Percentiles rank a stretch among this genome's conserved stretches.
Conservation (phyloP, 2,329 filamentous ascomycete species). For the Dichotomopilus funicola region DNA sequence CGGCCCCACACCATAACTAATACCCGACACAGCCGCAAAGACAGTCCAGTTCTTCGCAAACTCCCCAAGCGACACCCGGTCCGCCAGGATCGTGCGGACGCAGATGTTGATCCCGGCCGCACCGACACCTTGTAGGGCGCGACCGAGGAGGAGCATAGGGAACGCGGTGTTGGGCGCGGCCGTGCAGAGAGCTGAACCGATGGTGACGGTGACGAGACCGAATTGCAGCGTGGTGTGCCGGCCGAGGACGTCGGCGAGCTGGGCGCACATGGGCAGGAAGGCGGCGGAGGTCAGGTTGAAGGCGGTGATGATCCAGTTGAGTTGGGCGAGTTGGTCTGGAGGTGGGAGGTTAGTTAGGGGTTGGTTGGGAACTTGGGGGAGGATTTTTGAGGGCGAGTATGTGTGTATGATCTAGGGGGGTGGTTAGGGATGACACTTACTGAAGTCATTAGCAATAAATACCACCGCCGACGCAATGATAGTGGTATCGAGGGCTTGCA, state of each 20-base stretch:
- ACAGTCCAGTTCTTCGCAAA: conserved; percentile 57
- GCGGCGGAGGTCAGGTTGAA: conserved; percentile 64
- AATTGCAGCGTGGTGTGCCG: conserved; percentile 53
- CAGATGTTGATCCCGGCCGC: conserved; percentile 56
- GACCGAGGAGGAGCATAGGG: conserved; percentile 54
- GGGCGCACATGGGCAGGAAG: conserved; percentile 60
- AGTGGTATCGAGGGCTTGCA: conserved; percentile 58
- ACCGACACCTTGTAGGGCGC: conserved; percentile 56
- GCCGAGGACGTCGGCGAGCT: conserved; percentile 59
- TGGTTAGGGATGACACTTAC: conserved; percentile 32
- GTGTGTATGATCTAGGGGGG: neutral
- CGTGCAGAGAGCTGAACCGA: conserved; percentile 57
- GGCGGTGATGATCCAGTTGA: conserved; percentile 64
- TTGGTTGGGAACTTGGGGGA: neutral
- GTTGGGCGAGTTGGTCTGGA: conserved; percentile 46
- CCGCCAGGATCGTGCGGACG: conserved; percentile 57
- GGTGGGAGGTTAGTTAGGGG: neutral
- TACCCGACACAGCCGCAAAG: conserved; percentile 53
- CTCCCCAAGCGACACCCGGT: conserved; percentile 55
- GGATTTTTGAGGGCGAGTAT: neutral
- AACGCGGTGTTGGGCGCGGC: conserved; percentile 48
- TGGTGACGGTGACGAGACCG: conserved; percentile 49
- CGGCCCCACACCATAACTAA: conserved; percentile 55
- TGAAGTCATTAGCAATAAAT: conserved; percentile 59
- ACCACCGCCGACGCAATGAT: conserved; percentile 55